Evolutionary conservation across 345 rosid species (phyloP), one percentile per base, ranked within the genome.

Genomic region (Hibiscus tridactylites): DNA sequence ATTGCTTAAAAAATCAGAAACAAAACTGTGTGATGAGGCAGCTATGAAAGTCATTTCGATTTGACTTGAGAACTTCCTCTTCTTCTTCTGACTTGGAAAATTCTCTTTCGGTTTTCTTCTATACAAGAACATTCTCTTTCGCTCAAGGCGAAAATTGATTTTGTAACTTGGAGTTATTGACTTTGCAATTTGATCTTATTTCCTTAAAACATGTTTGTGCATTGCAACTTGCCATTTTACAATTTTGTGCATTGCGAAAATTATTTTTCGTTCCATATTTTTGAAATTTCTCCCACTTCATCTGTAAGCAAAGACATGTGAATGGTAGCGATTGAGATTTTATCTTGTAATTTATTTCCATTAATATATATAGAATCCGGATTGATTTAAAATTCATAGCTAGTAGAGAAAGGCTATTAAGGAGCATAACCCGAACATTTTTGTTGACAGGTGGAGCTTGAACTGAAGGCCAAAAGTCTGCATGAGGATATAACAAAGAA

Each of bases 401-500:
- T 26, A 28, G 13, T 26, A 13, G 44, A 47, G 49, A 63, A 62
- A 62, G 15, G n/a, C 11, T 39, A 39, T 64, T 19, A n/a, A 35
- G 11, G 9, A 17, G 5, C 21, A 17, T 39, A 39, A 17, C 8
- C 52, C 19, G 31, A 42, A 49, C 16, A 50, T 67, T 49, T 19
- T 67, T 4, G 7, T 49, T 67, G 42, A 29, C 71, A 67, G 71
- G 59, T 26, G 12, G 71, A 67, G 59, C 58, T 67, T 13, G 71
- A 67, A 9, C 24, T 47, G 59, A 67, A 49, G 58, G 71, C 71
- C 42, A 67, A 29, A 67, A 49, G 39, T 67, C 42, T 67, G 58
- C 71, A 67, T 67, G 59, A 67, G 49, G 71, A 67, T 67, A 7
- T 67, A 67, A 67, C 58, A 16, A 67, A 49, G 39, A 24, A 67